phyloP scores from a whole-genome alignment of 2,329 filamentous ascomycete genomes.

The Whalleya microplaca region DNA sequence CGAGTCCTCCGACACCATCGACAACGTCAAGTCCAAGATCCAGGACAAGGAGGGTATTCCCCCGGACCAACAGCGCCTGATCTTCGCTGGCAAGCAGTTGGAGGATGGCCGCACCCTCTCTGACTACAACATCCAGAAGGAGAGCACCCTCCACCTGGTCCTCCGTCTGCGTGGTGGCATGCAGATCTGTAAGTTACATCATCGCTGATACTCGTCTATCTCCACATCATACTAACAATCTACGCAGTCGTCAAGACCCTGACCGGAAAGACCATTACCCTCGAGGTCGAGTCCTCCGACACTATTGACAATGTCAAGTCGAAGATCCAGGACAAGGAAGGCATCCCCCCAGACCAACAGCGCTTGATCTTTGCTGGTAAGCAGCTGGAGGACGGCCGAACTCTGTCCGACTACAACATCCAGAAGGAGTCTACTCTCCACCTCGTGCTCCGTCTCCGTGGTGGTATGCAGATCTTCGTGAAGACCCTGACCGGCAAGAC shows the following conservation, averaged over 20 bases:
- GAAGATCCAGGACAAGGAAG: slow-evolving; percentile 98
- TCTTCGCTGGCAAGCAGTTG: slow-evolving; percentile 67
- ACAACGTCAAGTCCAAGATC: slow-evolving; percentile 88
- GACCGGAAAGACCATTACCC: slow-evolving; percentile 92
- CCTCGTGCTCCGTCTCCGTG: slow-evolving; percentile 83
- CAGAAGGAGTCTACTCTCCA: slow-evolving; percentile 91
- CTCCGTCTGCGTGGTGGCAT: slow-evolving; percentile 71
- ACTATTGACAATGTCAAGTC: slow-evolving; percentile 97
- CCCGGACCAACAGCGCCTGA: slow-evolving; percentile 81
- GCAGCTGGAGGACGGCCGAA: slow-evolving; percentile 93
- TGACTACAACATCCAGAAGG: slow-evolving; percentile 63
- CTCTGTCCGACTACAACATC: slow-evolving; percentile 91
- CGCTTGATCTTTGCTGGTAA: slow-evolving; percentile 95
- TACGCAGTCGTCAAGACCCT: slow-evolving; percentile 72
- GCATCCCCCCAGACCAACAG: slow-evolving; percentile 94
- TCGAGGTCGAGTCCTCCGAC: slow-evolving; percentile 86
- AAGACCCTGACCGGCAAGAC: slow-evolving; percentile 92
- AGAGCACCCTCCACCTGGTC: slow-evolving; percentile 74
- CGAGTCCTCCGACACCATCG: slow-evolving; percentile 77
- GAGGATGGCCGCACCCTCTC: slow-evolving; percentile 56
- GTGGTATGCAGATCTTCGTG: slow-evolving; percentile 89
- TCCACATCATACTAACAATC: slow-evolving; percentile 16
- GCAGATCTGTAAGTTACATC: slow-evolving; percentile 62
- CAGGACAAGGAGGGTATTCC: slow-evolving; percentile 92
- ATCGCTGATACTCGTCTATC: background rate